These are phyloP conservation scores for Cladosporium sp. DNA, from an alignment of 2,329 filamentous ascomycete species.

Conservation along the genomic window DNA sequence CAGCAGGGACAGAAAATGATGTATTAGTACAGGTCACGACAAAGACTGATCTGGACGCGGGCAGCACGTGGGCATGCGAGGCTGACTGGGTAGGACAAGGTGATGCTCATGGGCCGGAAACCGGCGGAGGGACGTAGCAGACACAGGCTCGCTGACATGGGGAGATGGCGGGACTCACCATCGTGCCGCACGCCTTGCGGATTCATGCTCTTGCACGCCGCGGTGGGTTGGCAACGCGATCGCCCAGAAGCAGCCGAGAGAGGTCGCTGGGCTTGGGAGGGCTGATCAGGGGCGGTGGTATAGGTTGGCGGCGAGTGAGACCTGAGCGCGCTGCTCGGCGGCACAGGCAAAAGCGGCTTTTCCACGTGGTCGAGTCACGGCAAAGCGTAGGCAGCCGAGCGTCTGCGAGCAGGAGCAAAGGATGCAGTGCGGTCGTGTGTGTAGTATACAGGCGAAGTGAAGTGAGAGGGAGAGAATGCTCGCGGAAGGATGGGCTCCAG, in stretches of 20 bases:
- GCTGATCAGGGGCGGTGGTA: constrained; percentile 6
- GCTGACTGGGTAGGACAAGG: constrained; percentile 4
- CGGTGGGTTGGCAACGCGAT: background rate
- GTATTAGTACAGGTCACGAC: background rate
- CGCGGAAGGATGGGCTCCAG: background rate
- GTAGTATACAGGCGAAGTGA: constrained; percentile 1
- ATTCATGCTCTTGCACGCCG: constrained; percentile 12
- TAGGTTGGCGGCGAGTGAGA: constrained; percentile 8
- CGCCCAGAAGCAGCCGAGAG: background rate
- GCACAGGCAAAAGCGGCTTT: constrained; percentile 3
- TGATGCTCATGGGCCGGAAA: background rate
- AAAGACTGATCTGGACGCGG: background rate
- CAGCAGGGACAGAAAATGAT: background rate
- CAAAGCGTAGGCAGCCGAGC: background rate
- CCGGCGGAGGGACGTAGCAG: background rate
- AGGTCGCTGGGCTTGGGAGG: background rate
- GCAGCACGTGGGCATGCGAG: constrained; percentile 6
- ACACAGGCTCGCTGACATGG: background rate
- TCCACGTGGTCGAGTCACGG: constrained; percentile 4
- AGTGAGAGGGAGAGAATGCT: background rate
- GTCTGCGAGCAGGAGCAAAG: background rate
- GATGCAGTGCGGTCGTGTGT: background rate
- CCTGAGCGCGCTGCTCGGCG: background rate
- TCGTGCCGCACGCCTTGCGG: constrained; percentile 10
- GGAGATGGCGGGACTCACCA: background rate